These are phyloP conservation scores for Trametopsis cervina DNA, from an alignment of 768 basidiomycete species.

Conservation along the genomic window DNA sequence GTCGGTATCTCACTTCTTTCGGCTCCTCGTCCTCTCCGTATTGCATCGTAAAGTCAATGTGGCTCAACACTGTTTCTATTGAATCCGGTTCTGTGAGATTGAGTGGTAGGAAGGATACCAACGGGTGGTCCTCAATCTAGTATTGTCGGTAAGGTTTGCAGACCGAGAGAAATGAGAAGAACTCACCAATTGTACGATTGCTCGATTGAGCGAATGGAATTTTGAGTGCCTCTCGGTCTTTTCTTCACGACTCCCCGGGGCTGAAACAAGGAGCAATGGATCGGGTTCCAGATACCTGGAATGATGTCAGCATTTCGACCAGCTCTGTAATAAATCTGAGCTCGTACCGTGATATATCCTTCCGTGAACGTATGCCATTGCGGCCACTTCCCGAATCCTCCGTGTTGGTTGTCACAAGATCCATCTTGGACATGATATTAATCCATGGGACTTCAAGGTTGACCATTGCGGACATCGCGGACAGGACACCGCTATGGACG, in stretches of 20 bases:
- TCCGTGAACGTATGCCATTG: slow-evolving; percentile 65
- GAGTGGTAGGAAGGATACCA: slow-evolving; percentile 94
- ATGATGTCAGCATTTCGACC: background rate
- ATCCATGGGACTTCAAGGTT: slow-evolving; percentile 96
- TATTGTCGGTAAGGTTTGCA: slow-evolving; percentile 4
- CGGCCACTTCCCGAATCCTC: slow-evolving; percentile 57
- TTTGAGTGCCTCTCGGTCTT: slow-evolving; percentile 56
- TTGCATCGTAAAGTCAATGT: slow-evolving; percentile 98
- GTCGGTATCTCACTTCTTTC: slow-evolving; percentile 57
- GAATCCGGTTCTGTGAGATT: slow-evolving; percentile 89
- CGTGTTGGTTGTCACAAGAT: slow-evolving; percentile 68
- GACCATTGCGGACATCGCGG: slow-evolving; percentile 99
- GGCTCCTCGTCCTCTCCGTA: slow-evolving; percentile 99
- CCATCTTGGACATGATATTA: slow-evolving; percentile 99
- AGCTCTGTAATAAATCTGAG: background rate
- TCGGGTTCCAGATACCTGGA: slow-evolving; percentile 88
- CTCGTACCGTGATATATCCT: slow-evolving; percentile 76
- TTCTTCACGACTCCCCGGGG: slow-evolving; percentile 48
- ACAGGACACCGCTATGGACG: slow-evolving; percentile 72
- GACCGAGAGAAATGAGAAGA: background rate
- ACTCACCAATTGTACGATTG: slow-evolving; percentile 88
- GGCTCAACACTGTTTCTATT: slow-evolving; percentile 83
- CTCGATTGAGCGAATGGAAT: slow-evolving; percentile 91
- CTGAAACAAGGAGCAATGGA: slow-evolving; percentile 72
- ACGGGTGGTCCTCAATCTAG: slow-evolving; percentile 96